phyloP scores from a whole-genome alignment of 1,284 basidiomycete species.

The Boletellus sp. region DNA sequence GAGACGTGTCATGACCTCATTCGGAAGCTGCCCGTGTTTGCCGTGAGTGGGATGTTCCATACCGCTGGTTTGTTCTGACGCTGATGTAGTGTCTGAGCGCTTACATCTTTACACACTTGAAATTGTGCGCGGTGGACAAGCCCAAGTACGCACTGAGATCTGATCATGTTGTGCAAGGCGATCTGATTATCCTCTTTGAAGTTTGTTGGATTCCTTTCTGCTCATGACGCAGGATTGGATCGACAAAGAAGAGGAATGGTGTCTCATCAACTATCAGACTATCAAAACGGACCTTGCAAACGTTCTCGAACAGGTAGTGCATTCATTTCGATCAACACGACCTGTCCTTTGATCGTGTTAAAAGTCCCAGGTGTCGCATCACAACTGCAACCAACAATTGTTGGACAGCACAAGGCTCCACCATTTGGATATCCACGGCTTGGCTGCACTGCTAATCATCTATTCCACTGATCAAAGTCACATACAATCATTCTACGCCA shows the following conservation, averaged over 20 bases:
- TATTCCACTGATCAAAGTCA: constrained; percentile 18
- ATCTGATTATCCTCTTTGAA: constrained; percentile 7
- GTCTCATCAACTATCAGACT: constrained; percentile 22
- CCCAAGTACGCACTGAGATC: constrained; percentile 9
- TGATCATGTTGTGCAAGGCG: background rate
- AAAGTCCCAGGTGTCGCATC: constrained; percentile 16
- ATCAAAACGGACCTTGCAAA: constrained; percentile 17
- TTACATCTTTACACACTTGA: constrained; percentile 27
- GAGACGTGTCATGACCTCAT: constrained; percentile 19
- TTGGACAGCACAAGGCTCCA: constrained; percentile 13
- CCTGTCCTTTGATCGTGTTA: constrained; percentile 4
- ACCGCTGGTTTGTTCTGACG: background rate
- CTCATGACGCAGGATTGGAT: constrained; percentile 18
- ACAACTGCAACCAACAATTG: constrained; percentile 21
- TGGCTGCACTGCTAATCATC: constrained; percentile 25
- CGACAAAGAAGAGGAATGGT: constrained; percentile 25
- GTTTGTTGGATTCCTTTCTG: constrained; percentile 20
- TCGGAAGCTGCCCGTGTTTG: constrained; percentile 22
- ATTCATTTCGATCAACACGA: background rate
- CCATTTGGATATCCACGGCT: constrained; percentile 21
- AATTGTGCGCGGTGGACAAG: constrained; percentile 19
- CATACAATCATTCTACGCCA: constrained; percentile 21
- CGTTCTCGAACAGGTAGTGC: constrained; percentile 18
- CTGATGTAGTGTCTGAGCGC: constrained; percentile 19
- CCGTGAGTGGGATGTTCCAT: constrained; percentile 16